A percentile compares a stretch with the other conserved stretches of the same genome.
Evolutionary conservation across 345 rosid species (phyloP).

Genomic region (Aquilaria malaccensis): DNA sequence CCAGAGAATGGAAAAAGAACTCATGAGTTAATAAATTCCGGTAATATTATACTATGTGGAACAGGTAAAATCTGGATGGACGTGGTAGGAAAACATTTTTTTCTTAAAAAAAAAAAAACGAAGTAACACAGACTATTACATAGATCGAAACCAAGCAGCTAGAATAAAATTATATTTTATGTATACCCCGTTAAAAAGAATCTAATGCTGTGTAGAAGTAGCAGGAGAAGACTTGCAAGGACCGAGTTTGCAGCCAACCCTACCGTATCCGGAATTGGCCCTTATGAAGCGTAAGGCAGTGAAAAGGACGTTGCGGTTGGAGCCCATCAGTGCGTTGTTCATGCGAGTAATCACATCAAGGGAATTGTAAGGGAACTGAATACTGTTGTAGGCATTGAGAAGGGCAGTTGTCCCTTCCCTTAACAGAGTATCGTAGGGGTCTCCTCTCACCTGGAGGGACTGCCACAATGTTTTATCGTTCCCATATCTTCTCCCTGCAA

Average conservation of each 20-base stretch:
- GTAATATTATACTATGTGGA: too few relatives aligned
- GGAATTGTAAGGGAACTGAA: conserved; percentile 49
- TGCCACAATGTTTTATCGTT: conserved; percentile 52
- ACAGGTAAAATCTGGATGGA: too few relatives aligned
- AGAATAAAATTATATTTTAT: too few relatives aligned
- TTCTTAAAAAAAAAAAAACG: too few relatives aligned
- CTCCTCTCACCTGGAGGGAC: conserved; percentile 65
- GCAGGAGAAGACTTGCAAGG: conserved; percentile 42
- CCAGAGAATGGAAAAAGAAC: too few relatives aligned
- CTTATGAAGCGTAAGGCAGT: conserved; percentile 58
- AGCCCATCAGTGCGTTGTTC: conserved; percentile 61
- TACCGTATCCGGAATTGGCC: conserved; percentile 54
- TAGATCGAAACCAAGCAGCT: too few relatives aligned
- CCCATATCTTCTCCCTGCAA: conserved; percentile 52
- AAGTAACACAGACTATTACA: too few relatives aligned
- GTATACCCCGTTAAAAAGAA: too few relatives aligned
- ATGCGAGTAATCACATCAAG: conserved; percentile 36
- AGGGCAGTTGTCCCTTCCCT: conserved; percentile 82
- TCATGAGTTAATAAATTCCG: too few relatives aligned
- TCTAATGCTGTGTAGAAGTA: too few relatives aligned
- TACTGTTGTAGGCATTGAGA: conserved; percentile 71
- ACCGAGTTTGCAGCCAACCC: conserved; percentile 44
- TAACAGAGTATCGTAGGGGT: conserved; percentile 63
- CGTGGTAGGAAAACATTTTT: too few relatives aligned
- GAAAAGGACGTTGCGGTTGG: conserved; percentile 37